A percentile compares a stretch with the other conserved stretches of the same genome.
These are phyloP conservation scores for Hypholoma sublateritium DNA, from an alignment of 768 basidiomycete species.

Conservation along the genomic window DNA sequence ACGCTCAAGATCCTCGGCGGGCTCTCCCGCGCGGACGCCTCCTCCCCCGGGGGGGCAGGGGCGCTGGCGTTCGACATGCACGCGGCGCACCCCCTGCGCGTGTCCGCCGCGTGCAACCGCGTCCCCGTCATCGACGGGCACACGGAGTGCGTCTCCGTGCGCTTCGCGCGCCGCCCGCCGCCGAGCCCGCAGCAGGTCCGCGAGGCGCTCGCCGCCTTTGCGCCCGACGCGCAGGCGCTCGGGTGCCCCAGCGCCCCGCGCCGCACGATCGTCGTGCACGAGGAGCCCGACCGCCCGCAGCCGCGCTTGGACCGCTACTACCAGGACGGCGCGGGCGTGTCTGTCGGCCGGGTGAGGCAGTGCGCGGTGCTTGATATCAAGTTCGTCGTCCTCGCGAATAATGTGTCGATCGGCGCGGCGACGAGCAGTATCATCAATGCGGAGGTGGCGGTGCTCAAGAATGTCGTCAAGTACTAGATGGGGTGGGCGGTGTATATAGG, in stretches of 20 bases:
- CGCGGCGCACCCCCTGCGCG: conserved; percentile 71
- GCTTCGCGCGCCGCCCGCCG: conserved; percentile 77
- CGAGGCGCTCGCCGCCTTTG: conserved; percentile 73
- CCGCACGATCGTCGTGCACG: conserved; percentile 87
- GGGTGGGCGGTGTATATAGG: too few relatives aligned
- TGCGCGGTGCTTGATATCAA: conserved; percentile 94
- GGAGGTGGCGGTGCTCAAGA: conserved; percentile 87
- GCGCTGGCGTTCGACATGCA: conserved; percentile 82
- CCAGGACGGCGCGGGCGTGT: conserved; percentile 89
- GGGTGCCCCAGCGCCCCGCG: conserved; percentile 85
- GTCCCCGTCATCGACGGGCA: conserved; percentile 97
- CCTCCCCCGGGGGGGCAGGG: too few relatives aligned
- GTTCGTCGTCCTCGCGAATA: conserved; percentile 90
- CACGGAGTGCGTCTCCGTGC: conserved; percentile 84
- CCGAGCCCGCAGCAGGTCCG: conserved; percentile 88
- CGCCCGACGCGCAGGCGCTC: conserved; percentile 71
- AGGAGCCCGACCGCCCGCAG: conserved; percentile 90
- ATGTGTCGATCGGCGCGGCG: conserved; percentile 94
- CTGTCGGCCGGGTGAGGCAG: conserved; percentile 86
- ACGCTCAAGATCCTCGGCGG: conserved; percentile 95
- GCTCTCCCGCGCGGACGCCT: conserved; percentile 51
- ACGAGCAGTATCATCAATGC: conserved; percentile 98
- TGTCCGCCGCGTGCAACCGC: conserved; percentile 92
- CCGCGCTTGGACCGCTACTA: conserved; percentile 89
- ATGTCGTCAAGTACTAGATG: conserved; percentile 32